Base-by-base conservation (phyloP, 2,329 filamentous ascomycete genomes). In the Sclerotinia spermophila region DNA sequence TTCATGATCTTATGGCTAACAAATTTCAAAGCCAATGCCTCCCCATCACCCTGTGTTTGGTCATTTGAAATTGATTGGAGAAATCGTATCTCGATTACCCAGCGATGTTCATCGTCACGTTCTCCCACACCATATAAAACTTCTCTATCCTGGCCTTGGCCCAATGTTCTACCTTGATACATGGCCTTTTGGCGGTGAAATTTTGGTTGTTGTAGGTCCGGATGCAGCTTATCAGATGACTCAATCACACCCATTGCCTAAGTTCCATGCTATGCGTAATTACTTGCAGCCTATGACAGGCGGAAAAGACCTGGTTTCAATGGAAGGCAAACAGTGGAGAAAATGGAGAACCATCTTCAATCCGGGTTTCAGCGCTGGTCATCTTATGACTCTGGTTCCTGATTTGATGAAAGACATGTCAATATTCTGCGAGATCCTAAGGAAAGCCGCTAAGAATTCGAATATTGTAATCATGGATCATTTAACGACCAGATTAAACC, bases 371-470 rank as follows among this genome's bases (percentile, higher is more conserved):
- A 45, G 21, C 7, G 42, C 17, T 30, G 19, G 38, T 1, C 60
- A 62, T 45, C 60, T 62, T 15, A 62, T 62, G 60, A 62, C 40
- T 33, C 30, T 62, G 30, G 60, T 62, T 21, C 60, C 60, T 44
- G 60, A 42, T 30, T 33, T 62, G 42, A 45, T 62, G 38, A 45
- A 62, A 33, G 38, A 42, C 5, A 45, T 45, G 17, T 42, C 17
- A 0, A 10, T 45, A 24, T 62, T 62, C 21, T 62, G 60, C 42
- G 40, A 62, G 8, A 45, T 44, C 45, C 40, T 62, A 10, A 33
- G 42, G 21, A 27, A 62, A 21, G n/a, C n/a, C 8, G 60, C 60
- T 7, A 1, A 3, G 19, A 62, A 45, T 2, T 33, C n/a, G 10
- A 40, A 62, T 6, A 45, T 62, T 6, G 30, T 62, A 33, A 27